Base-by-base conservation (phyloP, 2,329 filamentous ascomycete species). In the Sclerotinia glacialis region DNA sequence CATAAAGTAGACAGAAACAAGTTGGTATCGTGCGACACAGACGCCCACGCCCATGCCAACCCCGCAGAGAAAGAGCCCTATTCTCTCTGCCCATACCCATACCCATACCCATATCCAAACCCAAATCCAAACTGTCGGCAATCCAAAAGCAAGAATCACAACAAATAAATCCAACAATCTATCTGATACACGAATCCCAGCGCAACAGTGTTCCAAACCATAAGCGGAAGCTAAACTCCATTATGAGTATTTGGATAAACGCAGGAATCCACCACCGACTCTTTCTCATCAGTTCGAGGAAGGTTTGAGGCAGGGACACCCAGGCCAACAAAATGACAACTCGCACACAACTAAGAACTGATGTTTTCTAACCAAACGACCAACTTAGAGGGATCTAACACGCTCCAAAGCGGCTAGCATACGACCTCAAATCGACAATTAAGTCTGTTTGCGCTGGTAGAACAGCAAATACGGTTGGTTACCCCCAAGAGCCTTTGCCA, bases 401-500 rank as follows among this genome's bases (percentile, higher is more conserved):
- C 42, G 28, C 56, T 46, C 28, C 18, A 23, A 47, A 60, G 42
- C 21, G 56, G 56, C 28, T 60, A 34, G 18, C 37, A 55, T 31
- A 55, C 50, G 61, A 55, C 23, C 37, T 49, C 40, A 40, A 6
- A 46, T 64, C 6, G 52, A 58, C 54, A 53, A 63, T 28, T 37
- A 65, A 34, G 18, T 56, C 62, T 63, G 34, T 46, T 55, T 66
- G 50, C 65, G 65, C 37, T 66, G 65, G 50, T 62, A 66, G 50
- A 63, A 62, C 14, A 66, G 58, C 34, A 66, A 46, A 55, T 66
- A 66, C 18, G 65, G 65, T n/a, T 56, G 26, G 18, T 55, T 66
- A 46, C 47, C n/a, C n/a, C 50, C 37, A 11, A 63, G 34, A 54
- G 64, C 65, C 65, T 60, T 53, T 40, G 60, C 21, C 66, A 78